Evolutionary conservation across 495 filamentous ascomycete genomes (phyloP), one percentile per base, ranked within the genome.

Genomic region (Sphaerosporella brunnea): DNA sequence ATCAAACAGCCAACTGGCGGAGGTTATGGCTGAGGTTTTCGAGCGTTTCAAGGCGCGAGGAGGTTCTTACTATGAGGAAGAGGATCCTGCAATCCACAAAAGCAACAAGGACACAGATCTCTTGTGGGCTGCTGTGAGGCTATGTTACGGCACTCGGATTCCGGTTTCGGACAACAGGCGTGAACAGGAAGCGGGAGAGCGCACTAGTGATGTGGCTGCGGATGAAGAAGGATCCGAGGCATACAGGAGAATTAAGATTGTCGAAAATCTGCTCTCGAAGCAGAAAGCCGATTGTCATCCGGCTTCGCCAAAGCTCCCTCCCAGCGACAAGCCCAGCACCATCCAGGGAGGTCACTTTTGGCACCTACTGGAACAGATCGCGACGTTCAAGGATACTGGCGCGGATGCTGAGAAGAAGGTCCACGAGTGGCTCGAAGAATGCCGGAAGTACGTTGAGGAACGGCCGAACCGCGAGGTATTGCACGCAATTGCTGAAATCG

Each of bases 111-210:
- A 59, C 32, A 53, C 56, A 36, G 49, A 52, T 25, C 30, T 59
- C 40, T 40, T 59, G 23, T 59, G 56, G 56, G 55, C 55, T 18
- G 55, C 56, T 16, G 51, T 60, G 23, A 60, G 59, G 32, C 45
- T 59, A 49, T 54, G 52, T 36, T 60, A 60, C 26, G 56, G 56
- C 25, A 60, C 56, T 4, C 52, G 55, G 13, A 53, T 58, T 38
- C 56, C 56, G 15, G 51, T 21, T 10, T 56, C 55, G 25, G 55
- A 58, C 36, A 58, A 58, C 30, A 52, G 54, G 15, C 53, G 39
- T 21, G 51, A 56, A 20, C 54, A 57, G 13, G 45, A 52, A 18
- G 51, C 51, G 38, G 54, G 40, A 23, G 45, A 35, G 23, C 7
- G 35, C 10, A 47, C n/a, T n/a, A n/a, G n/a, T n/a, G 34, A 26